phyloP scores from a whole-genome alignment of 768 basidiomycete species.

The Polyporus arcularius region DNA sequence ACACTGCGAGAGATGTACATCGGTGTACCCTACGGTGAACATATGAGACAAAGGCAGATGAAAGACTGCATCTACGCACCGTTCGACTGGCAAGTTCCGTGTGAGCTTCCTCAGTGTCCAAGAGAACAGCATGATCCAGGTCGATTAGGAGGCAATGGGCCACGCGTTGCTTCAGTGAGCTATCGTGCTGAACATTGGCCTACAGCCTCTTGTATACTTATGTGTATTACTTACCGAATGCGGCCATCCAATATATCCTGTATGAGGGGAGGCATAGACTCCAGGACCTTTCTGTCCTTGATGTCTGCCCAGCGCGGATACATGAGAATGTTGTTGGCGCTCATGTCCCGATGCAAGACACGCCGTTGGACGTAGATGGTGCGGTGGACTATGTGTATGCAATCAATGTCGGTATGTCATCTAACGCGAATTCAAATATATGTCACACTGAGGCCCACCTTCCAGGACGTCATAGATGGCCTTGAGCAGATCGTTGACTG shows the following conservation, averaged over 20 bases:
- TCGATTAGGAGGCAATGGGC: conserved; percentile 13
- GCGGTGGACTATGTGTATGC: conserved; percentile 3
- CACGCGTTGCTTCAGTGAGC: neutral
- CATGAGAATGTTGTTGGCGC: conserved; percentile 16
- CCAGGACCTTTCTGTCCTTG: neutral
- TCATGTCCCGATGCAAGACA: conserved; percentile 18
- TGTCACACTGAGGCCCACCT: neutral
- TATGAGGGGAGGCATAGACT: conserved; percentile 6
- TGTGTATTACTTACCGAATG: neutral
- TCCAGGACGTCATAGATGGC: conserved; percentile 13
- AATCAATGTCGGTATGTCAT: neutral
- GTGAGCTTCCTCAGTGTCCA: neutral
- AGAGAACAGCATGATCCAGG: neutral
- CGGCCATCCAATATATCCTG: conserved; percentile 1
- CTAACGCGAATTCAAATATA: too few relatives aligned
- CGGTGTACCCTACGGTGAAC: neutral
- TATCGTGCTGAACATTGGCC: neutral
- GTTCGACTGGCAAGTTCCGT: neutral
- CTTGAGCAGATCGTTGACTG: conserved; percentile 17
- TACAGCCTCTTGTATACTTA: too few relatives aligned
- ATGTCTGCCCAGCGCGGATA: conserved; percentile 5
- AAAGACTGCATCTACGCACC: neutral
- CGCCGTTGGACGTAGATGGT: neutral
- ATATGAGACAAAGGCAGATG: too few relatives aligned
- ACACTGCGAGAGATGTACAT: conserved; percentile 8